Evolutionary conservation across 2,329 filamentous ascomycete genomes (phyloP).

Genomic region (Ophiostoma australiae): DNA sequence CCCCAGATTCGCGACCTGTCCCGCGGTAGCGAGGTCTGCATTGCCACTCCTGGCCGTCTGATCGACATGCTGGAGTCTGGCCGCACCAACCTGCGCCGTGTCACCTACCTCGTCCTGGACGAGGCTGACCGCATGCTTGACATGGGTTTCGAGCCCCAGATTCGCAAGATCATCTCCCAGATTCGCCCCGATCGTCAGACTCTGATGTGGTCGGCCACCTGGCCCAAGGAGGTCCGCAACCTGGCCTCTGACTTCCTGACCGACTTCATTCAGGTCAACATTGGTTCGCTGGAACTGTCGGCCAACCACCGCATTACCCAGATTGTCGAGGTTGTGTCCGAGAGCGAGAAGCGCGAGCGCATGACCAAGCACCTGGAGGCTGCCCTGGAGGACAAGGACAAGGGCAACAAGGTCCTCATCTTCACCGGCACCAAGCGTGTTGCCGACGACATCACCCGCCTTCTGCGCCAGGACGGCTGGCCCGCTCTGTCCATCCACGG

Average conservation of each 20-base stretch:
- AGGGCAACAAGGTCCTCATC: slow-evolving; percentile 94
- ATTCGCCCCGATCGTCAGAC: slow-evolving; percentile 98
- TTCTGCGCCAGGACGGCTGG: slow-evolving; percentile 97
- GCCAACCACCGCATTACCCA: slow-evolving; percentile 98
- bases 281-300: slow-evolving; percentile 90
- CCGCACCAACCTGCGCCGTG: slow-evolving; percentile 95
- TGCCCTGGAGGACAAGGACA: slow-evolving; percentile 89
- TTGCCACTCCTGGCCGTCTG: slow-evolving; percentile 93
- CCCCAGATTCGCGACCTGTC: slow-evolving; percentile 93
- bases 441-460: slow-evolving; percentile 94
- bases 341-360: slow-evolving; percentile 94
- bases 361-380: slow-evolving; percentile 98
- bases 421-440: slow-evolving; percentile 94
- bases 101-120: slow-evolving; percentile 96
- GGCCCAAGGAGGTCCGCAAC: slow-evolving; percentile 96
- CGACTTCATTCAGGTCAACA: slow-evolving; percentile 98
- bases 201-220: slow-evolving; percentile 99
- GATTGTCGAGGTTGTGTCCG: slow-evolving; percentile 91
- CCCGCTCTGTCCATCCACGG: slow-evolving; percentile 96
- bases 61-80: slow-evolving; percentile 98
- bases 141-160: slow-evolving; percentile 99
- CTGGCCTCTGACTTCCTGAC: slow-evolving; percentile 85
- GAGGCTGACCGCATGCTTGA: slow-evolving; percentile 99
- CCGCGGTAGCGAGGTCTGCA: slow-evolving; percentile 95
- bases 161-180: slow-evolving; percentile 96